Base-by-base conservation (phyloP, 177 flowering plant genomes). In the Telopea speciosissima region DNA sequence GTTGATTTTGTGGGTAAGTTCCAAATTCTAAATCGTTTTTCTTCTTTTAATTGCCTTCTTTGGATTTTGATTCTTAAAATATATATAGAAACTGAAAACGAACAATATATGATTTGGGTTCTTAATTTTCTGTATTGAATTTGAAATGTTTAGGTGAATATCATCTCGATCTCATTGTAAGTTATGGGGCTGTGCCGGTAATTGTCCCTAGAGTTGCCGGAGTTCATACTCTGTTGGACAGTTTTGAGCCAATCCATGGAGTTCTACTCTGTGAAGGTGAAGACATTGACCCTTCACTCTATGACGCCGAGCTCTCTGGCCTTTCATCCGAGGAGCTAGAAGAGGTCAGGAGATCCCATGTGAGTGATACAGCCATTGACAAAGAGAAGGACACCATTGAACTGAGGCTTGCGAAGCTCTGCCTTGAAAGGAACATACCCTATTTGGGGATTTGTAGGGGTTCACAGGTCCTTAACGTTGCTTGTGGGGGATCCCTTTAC, bases 231-330 rank as follows among this genome's bases (percentile, higher is more conserved):
- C 66, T 93, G n/a, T 62, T 93, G 3, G 89, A 88, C 56, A 93
- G 98, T 79, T 93, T 93, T 68, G 92, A 91, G 82, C 98, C 98
- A 0, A 91, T 91, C 73, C 98, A 93, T 62, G 98, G 98, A 2
- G 98, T 91, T 36, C 96, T 93, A 22, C 91, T 91, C 22, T 91
- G 97, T 62, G 98, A 93, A 76, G 98, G 98, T 8, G 97, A 91
- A 70, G 98, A 93, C 77, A 88, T 95, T 5, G 97, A 95, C 54
- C 99, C 99, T 0, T 88, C 99, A 8, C 83, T 84, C 3, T 95
- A 92, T 72, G 87, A 87, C 11, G 68, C 85, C 1, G 90, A 85
- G 17, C 28, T 70, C 5, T 74, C 85, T 0, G 80, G 77, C 36
- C 84, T 94, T 23, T 83, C 98, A 0, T 74, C 74, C 3, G 87